phyloP scores from a whole-genome alignment of 768 basidiomycete species.

The Tubosaeta sp. region DNA sequence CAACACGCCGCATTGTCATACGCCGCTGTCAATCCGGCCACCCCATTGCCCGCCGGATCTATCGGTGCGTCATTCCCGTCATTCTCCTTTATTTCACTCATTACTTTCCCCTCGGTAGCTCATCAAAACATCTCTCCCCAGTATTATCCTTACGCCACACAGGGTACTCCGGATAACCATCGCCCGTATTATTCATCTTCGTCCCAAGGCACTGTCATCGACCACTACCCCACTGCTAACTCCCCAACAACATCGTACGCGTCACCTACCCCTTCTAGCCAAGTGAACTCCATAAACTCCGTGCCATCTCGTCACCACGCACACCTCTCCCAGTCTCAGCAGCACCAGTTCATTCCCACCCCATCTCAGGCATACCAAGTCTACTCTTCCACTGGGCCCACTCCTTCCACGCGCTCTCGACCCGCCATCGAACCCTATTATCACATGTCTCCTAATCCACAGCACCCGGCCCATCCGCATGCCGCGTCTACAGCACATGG shows the following conservation, averaged over 20 bases:
- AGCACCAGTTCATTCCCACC: constrained; percentile 44
- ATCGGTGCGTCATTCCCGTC: constrained; percentile 25
- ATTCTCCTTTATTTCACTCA: constrained; percentile 6
- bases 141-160: constrained; percentile 20
- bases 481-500: constrained; percentile 13
- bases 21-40: constrained; percentile 21
- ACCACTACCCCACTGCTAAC: constrained; percentile 20
- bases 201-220: constrained; percentile 13
- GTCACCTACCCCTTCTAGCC: constrained; percentile 12
- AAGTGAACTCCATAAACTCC: constrained; percentile 13
- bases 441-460: constrained; percentile 38
- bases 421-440: constrained; percentile 37
- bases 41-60: constrained; percentile 17
- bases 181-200: constrained; percentile 24
- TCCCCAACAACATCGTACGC: constrained; percentile 22
- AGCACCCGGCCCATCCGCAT: constrained; percentile 23
- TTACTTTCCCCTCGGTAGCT: constrained; percentile 14
- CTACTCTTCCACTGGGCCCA: constrained; percentile 29
- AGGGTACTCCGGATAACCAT: constrained; percentile 15
- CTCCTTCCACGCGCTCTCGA: constrained; percentile 24
- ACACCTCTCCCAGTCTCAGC: constrained; percentile 15
- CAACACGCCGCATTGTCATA: constrained; percentile 23
- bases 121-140: constrained; percentile 15
- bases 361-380: constrained; percentile 41
- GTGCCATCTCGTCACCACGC: constrained; percentile 15